Evolutionary conservation across 202 grass and related monocot species (phyloP).

Genomic region (Alloteropsis angusta): DNA sequence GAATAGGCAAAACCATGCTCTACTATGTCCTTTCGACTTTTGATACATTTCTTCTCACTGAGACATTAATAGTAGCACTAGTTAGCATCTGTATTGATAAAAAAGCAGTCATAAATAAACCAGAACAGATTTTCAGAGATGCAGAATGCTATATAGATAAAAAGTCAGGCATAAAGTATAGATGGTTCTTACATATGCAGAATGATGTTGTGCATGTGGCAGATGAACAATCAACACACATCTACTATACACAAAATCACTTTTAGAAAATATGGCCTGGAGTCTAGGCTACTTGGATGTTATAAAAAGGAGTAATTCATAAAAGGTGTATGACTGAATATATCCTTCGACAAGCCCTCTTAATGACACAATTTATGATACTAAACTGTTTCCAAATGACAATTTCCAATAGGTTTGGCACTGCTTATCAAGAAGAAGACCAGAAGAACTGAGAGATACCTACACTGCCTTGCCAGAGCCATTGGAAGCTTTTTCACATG

Average conservation of each 20-base stretch:
- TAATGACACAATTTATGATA: constrained; percentile 7
- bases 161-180: too few species aligned
- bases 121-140: too few species aligned
- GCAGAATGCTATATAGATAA: too few species aligned
- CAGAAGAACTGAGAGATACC: constrained; percentile 64
- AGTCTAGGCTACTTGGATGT: not conserved
- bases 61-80: constrained; percentile 15
- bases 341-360: not conserved
- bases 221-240: too few species aligned
- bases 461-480: constrained; percentile 51
- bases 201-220: too few species aligned
- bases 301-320: not conserved
- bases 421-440: constrained; percentile 84
- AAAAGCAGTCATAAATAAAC: not conserved
- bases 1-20: constrained; percentile 76
- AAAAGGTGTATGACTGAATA: not conserved
- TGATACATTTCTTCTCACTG: constrained; percentile 85
- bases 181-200: too few species aligned
- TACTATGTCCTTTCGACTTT: constrained; percentile 61
- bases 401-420: constrained; percentile 66
- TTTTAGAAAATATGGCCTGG: too few species aligned
- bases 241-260: too few species aligned
- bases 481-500: too few species aligned
- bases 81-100: not conserved
- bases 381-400: constrained; percentile 13